Evolutionary conservation across 2,329 filamentous ascomycete genomes (phyloP), one percentile per base, ranked within the genome.

Genomic region (Venturia aucupariae): DNA sequence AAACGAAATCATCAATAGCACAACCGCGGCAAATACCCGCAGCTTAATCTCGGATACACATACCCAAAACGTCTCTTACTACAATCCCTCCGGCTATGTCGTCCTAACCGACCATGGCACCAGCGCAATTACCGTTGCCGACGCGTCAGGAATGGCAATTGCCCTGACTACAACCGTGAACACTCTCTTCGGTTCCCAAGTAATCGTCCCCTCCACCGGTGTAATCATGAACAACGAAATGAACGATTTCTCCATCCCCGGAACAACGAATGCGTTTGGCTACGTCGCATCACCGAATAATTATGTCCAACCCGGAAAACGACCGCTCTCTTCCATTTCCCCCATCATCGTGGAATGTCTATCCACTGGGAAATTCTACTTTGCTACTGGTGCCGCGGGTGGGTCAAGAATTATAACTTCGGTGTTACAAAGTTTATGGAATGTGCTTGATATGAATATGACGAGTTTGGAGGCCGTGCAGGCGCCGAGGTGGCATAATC

Each of bases 91-190:
- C 0, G 82, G 82, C 0, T 76, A 90, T 15, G 89, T 89, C 71
- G 81, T 82, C 5, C 80, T 89, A 15, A 83, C 89, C 4, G 89
- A 86, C 68, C 86, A 88, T 60, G 90, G 90, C 1, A 93, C 90
- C 0, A 88, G 85, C 22, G 89, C 92, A 69, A 77, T 92, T 10
- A 85, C 90, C 0, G 80, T 89, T 0, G 86, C 87, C 0, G 93
- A 97, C 73, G 75, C 76, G 7, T 81, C 82, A 0, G 92, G 92
- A 6, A 80, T 96, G 74, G 86, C 90, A 2, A 83, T 95, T 41
- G 88, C 89, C 1, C 81, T 92, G 13, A 97, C 92, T 0, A 94
- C 91, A 0, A 97, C 93, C 0, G 80, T 97, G 64, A 97, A 97
- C 75, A 80, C 94, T 4, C 81, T 94, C 3, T 97, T 96, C 70